Evolutionary conservation across 805 yeast genomes (phyloP), one percentile per base, ranked within the genome.

Genomic region (Ogataea parapolymorpha): DNA sequence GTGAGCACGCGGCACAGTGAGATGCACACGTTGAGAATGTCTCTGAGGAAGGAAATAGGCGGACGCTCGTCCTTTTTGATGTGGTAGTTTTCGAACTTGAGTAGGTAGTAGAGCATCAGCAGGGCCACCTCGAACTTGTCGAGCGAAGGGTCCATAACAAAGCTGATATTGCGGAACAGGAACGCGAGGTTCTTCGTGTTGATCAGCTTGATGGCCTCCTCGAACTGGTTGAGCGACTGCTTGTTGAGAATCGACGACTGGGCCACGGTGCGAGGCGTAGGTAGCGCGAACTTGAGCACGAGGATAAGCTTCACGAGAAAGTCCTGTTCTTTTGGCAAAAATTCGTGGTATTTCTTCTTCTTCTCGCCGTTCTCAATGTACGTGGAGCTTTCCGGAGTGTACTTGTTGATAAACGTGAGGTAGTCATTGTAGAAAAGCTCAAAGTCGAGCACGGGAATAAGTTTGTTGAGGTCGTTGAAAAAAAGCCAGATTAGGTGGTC

Each of bases 401-500:
- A 63, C 35, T 59, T 65, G 51, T 69, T 69, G 51, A 68, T 66
- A 33, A 77, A 65, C 35, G 74, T 75, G 50, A 76, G 69, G 25
- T 77, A 77, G 37, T 71, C 69, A 49, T 70, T 71, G 70, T 75
- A 76, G 47, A 77, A 76, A 26, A 66, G 59, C 34, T 70, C 73
- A 48, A 72, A 75, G 49, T 76, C 81, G 46, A 77, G 68, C 7
- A 77, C 71, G 4, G 82, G 82, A 18, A 77, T 67, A 44, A 77
- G 67, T 16, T 71, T 68, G 58, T 77, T 77, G 54, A 72, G 73
- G 54, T 74, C 71, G 44, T 74, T 62, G 51, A 77, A 77, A 53
- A 66, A 77, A 29, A 74, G 67, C 51, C 65, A 61, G 16, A 77
- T 66, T 39, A 74, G 68, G 44, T 66, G 67, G 50, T 77, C 82